Conservation (phyloP, 495 filamentous ascomycete species). For the Podospora sp. region DNA sequence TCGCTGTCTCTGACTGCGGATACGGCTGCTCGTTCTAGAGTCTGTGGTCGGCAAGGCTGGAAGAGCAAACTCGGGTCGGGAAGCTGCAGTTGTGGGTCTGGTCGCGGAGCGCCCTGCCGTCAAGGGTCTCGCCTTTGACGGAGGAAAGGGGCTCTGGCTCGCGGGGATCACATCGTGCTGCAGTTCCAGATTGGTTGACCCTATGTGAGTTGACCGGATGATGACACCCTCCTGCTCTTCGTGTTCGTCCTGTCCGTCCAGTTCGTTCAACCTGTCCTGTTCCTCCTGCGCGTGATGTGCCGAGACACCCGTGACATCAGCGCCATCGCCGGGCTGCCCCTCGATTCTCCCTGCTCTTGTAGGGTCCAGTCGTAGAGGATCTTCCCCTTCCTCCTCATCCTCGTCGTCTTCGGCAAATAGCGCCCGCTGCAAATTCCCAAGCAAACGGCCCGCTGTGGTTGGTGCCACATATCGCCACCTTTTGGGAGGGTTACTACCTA, state of each 20-base stretch:
- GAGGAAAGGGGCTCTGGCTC: conserved; percentile 28
- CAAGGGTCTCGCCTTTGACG: not conserved
- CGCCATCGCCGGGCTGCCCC: not conserved
- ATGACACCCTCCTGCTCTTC: conserved; percentile 51
- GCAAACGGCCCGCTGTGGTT: conserved; percentile 48
- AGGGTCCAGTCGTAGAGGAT: not conserved
- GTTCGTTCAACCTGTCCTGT: too few species aligned
- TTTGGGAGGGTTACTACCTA: conserved; percentile 44
- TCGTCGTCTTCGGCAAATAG: conserved; percentile 38
- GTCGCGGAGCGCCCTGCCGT: not conserved
- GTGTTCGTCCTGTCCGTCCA: too few species aligned
- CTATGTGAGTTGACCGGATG: conserved; percentile 44
- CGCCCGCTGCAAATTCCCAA: conserved; percentile 48
- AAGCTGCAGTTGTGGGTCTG: not conserved
- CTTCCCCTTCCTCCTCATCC: conserved; percentile 24
- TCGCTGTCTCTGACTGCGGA: conserved; percentile 13
- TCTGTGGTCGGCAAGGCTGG: conserved; percentile 16
- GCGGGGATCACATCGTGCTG: conserved; percentile 38
- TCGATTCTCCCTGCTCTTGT: not conserved
- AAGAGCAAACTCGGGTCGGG: not conserved
- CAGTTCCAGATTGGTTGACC: conserved; percentile 17
- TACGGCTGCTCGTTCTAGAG: conserved; percentile 18
- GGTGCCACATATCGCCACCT: conserved; percentile 47
- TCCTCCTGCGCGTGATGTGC: too few species aligned
- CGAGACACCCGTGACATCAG: conserved; percentile 28